These are phyloP conservation scores for Scytalidium sp. DNA, from an alignment of 2,329 filamentous ascomycete genomes.

Conservation along the genomic window DNA sequence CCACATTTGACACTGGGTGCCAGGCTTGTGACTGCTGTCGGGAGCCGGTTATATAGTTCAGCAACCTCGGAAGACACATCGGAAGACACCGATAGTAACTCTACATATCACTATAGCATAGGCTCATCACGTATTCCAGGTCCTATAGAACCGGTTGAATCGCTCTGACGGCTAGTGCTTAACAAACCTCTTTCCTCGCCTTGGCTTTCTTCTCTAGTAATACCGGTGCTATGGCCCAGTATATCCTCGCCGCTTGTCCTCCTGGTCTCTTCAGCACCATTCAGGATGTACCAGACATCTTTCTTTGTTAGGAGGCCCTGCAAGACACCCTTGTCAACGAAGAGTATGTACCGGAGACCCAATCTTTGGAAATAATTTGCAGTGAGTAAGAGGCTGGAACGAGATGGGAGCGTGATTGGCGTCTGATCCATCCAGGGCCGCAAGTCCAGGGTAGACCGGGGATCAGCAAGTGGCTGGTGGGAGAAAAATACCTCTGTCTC, in stretches of 20 bases:
- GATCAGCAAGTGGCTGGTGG: slow-evolving; percentile 78
- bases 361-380: slow-evolving; percentile 94
- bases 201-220: slow-evolving; percentile 35
- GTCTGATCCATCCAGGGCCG: slow-evolving; percentile 99
- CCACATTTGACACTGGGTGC: too few species aligned
- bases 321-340: slow-evolving; percentile 76
- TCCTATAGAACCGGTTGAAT: neutral
- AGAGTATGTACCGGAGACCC: slow-evolving; percentile 85
- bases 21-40: too few species aligned
- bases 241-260: slow-evolving; percentile 33
- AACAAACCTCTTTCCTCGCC: slow-evolving; percentile 43
- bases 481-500: slow-evolving; percentile 82
- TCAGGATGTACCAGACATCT: slow-evolving; percentile 91
- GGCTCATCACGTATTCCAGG: neutral
- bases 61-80: too few species aligned
- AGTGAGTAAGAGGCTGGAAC: slow-evolving; percentile 76
- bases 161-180: slow-evolving; percentile 4
- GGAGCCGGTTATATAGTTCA: too few species aligned
- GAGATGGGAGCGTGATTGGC: slow-evolving; percentile 81
- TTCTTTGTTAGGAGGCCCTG: slow-evolving; percentile 94
- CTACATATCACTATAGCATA: neutral
- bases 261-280: slow-evolving; percentile 67
- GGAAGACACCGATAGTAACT: neutral
- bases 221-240: slow-evolving; percentile 30
- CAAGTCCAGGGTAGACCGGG: slow-evolving; percentile 75